Percentiles rank a stretch among this genome's conserved stretches.
Conservation (phyloP, 2,329 filamentous ascomycete species). For the Aspergillus terreus region DNA sequence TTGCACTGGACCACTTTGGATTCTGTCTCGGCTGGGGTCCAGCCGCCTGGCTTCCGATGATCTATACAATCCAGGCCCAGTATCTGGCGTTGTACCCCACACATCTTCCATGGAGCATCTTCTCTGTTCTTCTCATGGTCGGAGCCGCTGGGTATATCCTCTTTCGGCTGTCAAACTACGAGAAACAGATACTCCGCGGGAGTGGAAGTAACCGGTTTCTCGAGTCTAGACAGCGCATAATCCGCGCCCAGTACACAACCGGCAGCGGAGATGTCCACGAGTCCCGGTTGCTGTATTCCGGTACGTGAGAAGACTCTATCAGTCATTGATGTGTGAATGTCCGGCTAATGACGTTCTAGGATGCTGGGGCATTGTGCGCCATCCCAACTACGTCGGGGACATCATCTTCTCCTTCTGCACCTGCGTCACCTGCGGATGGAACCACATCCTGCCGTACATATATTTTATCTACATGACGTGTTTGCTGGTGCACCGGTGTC, state of each 20-base stretch:
- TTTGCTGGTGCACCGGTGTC: slow-evolving; percentile 45
- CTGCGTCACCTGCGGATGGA: slow-evolving; percentile 41
- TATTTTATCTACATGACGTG: slow-evolving; percentile 46
- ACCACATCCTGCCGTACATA: slow-evolving; percentile 40
- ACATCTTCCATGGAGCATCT: slow-evolving; percentile 1
- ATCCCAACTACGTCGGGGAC: slow-evolving; percentile 43
- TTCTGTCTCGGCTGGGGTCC: slow-evolving; percentile 47
- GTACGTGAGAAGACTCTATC: slow-evolving; percentile 7
- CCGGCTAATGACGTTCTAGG: neutral
- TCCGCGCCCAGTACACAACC: slow-evolving; percentile 3
- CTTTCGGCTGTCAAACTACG: slow-evolving; percentile 2
- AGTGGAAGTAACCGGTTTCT: neutral
- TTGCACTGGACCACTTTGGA: slow-evolving; percentile 43
- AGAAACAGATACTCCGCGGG: slow-evolving; percentile 1
- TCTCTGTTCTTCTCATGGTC: neutral
- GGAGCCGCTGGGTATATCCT: slow-evolving; percentile 1
- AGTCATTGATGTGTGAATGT: neutral
- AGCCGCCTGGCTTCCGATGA: slow-evolving; percentile 43
- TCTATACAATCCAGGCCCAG: slow-evolving; percentile 49
- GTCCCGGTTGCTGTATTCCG: slow-evolving; percentile 37
- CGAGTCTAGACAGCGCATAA: neutral
- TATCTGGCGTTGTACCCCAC: slow-evolving; percentile 45
- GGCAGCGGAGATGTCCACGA: slow-evolving; percentile 39
- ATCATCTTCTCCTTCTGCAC: slow-evolving; percentile 39
- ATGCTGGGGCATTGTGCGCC: slow-evolving; percentile 42